Conservation (phyloP, 1,284 basidiomycete genomes). For the Tylopilus sp. region DNA sequence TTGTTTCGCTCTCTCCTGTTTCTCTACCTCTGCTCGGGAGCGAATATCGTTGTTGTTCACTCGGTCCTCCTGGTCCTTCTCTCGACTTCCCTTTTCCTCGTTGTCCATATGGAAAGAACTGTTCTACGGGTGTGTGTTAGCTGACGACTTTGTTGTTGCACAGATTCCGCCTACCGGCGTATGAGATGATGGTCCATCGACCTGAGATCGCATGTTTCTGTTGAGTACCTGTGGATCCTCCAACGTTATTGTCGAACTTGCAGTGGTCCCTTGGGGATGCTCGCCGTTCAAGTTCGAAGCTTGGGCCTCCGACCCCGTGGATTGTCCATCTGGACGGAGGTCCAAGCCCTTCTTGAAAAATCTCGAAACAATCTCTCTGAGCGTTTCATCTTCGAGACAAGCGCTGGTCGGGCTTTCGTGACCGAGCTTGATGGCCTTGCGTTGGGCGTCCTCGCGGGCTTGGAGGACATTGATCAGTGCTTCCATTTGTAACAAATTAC, state of each 20-base stretch:
- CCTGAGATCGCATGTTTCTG: not conserved
- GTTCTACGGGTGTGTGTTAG: slow-evolving; percentile 9
- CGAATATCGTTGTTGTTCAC: not conserved
- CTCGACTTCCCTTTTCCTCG: not conserved
- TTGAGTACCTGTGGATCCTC: slow-evolving; percentile 15
- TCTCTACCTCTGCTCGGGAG: not conserved
- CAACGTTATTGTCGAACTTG: slow-evolving; percentile 8
- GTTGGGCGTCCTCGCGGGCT: slow-evolving; percentile 56
- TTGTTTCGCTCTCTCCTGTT: not conserved
- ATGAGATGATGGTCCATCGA: not conserved
- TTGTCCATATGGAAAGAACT: not conserved
- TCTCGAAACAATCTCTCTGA: slow-evolving; percentile 37
- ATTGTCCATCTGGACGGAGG: slow-evolving; percentile 13
- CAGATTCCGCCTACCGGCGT: slow-evolving; percentile 9
- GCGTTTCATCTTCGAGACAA: slow-evolving; percentile 37
- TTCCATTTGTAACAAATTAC: slow-evolving; percentile 54
- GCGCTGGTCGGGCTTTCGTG: slow-evolving; percentile 44
- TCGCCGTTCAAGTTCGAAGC: slow-evolving; percentile 10
- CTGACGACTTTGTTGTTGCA: not conserved
- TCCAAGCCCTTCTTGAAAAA: slow-evolving; percentile 19
- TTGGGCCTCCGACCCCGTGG: slow-evolving; percentile 27
- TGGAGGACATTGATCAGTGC: slow-evolving; percentile 55
- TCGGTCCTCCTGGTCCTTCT: not conserved
- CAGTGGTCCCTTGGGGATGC: not conserved
- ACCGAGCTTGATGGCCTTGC: slow-evolving; percentile 37